Evolutionary conservation across 345 rosid genomes (phyloP), one percentile per base, ranked within the genome.

Genomic region (Citrus trifoliata): DNA sequence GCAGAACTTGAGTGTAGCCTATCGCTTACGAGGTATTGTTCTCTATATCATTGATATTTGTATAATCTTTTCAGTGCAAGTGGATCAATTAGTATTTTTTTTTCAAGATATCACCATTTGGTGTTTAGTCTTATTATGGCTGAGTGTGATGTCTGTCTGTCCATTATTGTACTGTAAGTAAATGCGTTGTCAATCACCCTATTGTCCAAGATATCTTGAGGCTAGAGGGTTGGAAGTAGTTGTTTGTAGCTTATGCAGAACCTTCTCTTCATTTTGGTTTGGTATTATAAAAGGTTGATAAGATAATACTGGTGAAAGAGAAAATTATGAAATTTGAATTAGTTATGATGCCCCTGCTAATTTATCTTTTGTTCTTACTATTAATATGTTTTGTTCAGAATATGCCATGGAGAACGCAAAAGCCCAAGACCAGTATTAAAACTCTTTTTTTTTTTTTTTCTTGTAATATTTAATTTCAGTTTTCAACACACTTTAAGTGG

Each of bases 1-100:
- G 99, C 92, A 90, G 89, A 95, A 95, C 83, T 85, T 90, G 79
- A 95, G 99, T 66, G 97, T 95, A 67, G 98, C 98, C 6, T 90
- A 89, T 86, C 93, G 90, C 63, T 90, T 95, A 27, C 88, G 98
- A 90, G 98, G 99, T 95, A 87, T 63, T 69, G 64, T 24, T 74
- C 27, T 16, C 33, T 10, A 28, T 55, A 32, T 42, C 51, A 6
- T 59, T 68, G 51, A 46, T 46, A 25, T 79, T 69, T 56, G 19
- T 55, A 7, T 53, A 53, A 72, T 71, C 14, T 16, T 56, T 30
- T 38, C 42, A 38, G 28, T 61, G 53, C 56, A 61, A 60, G 7
- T 32, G 3, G 18, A 22, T 60, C 10, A 10, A 7, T 58, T 60
- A 0, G 5, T 32, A 6, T 18, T 7, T 19, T 37, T 22, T 37